Percentiles rank a stretch among this genome's conserved stretches.
Conservation (phyloP, 805 yeast genomes). For the Metschnikowia peoriensis region DNA sequence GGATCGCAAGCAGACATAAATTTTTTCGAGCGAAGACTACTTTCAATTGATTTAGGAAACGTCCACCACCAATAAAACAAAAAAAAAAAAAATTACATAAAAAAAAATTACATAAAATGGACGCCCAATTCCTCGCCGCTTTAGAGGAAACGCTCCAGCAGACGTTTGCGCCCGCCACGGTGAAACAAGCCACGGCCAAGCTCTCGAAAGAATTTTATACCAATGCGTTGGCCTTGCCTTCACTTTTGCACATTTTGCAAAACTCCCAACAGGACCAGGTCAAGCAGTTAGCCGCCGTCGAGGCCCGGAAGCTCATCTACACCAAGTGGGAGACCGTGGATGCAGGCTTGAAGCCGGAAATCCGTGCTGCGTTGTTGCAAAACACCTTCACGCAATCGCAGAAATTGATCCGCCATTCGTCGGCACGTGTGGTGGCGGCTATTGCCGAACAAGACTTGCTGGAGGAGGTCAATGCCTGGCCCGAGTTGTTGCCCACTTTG, state of each 20-base stretch:
- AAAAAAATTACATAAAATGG: conserved; percentile 43
- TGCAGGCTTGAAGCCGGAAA: conserved; percentile 50
- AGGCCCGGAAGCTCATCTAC: conserved; percentile 79
- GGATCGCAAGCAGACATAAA: not conserved
- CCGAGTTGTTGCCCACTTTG: conserved; percentile 68
- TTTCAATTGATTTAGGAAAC: not conserved
- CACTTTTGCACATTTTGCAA: conserved; percentile 79
- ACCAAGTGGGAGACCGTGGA: conserved; percentile 65
- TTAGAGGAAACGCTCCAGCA: conserved; percentile 78
- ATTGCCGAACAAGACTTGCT: conserved; percentile 73
- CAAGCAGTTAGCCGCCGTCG: conserved; percentile 94
- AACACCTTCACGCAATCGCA: conserved; percentile 67
- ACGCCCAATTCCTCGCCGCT: conserved; percentile 62
- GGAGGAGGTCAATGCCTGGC: conserved; percentile 58
- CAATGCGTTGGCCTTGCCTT: conserved; percentile 70
- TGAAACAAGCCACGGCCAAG: conserved; percentile 77
- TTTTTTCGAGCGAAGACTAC: not conserved
- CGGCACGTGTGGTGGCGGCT: conserved; percentile 85
- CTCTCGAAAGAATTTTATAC: conserved; percentile 74
- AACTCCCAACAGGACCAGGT: conserved; percentile 65
- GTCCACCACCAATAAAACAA: not conserved
- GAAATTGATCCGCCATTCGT: conserved; percentile 75
- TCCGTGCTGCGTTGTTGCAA: conserved; percentile 67
- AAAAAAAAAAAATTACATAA: not conserved
- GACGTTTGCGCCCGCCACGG: conserved; percentile 75